Percentiles rank a stretch among this genome's conserved stretches.
Evolutionary conservation across 176 grass and related monocot genomes (phyloP).

Genomic region (Otatea glauca): DNA sequence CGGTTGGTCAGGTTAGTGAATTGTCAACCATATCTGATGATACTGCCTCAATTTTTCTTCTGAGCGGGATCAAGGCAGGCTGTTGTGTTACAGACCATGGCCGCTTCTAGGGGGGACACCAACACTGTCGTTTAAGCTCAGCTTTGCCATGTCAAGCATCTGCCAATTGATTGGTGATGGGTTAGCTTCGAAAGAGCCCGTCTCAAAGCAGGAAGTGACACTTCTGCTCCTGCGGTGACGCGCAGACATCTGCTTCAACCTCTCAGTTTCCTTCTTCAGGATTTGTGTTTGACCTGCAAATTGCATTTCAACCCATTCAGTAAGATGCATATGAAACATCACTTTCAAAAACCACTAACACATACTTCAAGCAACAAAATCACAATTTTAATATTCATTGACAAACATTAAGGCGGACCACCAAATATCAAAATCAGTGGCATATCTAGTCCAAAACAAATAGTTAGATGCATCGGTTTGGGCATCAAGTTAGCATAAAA

Average conservation of each 20-base stretch:
- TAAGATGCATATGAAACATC: not conserved
- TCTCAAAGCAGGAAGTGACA: slow-evolving; percentile 58
- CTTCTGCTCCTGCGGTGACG: slow-evolving; percentile 88
- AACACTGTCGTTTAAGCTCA: slow-evolving; percentile 59
- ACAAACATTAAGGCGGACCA: slow-evolving; percentile 2
- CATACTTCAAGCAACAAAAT: not conserved
- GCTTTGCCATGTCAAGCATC: slow-evolving; percentile 75
- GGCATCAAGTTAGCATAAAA: not conserved
- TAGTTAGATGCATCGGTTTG: not conserved
- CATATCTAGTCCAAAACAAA: slow-evolving; percentile 16
- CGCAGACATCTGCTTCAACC: slow-evolving; percentile 63
- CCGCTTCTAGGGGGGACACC: slow-evolving; percentile 38
- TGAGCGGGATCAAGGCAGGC: not conserved
- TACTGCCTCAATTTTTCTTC: not conserved
- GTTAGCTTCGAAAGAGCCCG: slow-evolving; percentile 36
- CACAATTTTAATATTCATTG: not conserved
- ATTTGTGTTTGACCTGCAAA: slow-evolving; percentile 67
- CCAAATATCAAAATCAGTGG: not conserved
- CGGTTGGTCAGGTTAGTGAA: slow-evolving; percentile 58
- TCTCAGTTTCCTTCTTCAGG: slow-evolving; percentile 86
- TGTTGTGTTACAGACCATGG: slow-evolving; percentile 40
- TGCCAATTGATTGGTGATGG: slow-evolving; percentile 60
- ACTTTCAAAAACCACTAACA: not conserved
- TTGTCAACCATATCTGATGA: slow-evolving; percentile 39
- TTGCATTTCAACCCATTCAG: slow-evolving; percentile 29